Base-by-base conservation (phyloP, 2,329 filamentous ascomycete species). In the Aureobasidium leucospermi region DNA sequence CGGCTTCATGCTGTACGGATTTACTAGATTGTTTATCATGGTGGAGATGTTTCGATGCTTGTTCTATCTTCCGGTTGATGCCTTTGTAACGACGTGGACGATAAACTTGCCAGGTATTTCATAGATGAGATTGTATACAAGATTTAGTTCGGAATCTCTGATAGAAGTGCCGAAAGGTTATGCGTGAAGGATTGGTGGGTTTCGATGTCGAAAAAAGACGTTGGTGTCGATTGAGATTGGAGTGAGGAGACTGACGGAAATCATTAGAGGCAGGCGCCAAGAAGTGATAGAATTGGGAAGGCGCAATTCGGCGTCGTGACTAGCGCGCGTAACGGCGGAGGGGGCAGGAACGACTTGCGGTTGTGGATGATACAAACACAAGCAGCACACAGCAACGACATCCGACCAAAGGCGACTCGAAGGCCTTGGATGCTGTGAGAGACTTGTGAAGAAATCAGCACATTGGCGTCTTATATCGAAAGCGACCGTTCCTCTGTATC, bases 401-500 rank as follows among this genome's bases (percentile, higher is more conserved):
- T 31, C 49, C 36, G 9, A 9, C 13, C 23, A 19, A 39, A 23
- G 23, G 23, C 23, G 23, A 23, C 23, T 23, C 23, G 23, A 23
- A 23, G 3, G 23, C 23, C 23, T 23, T 23, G 19, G 36, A 53
- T 29, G 49, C 49, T 36, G 49, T 53, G 47, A 51, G n/a, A 51
- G 47, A 4, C 8, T 23, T 23, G 23, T 23, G 16, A 6, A 16
- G 9, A 32, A 15, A 62, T 46, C 60, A 51, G 56, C 62, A 56
- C 56, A 58, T 58, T 58, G 55, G 55, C 55, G n/a, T 58, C 55
- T 41, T 9, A 15, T 41, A 56, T 62, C 53, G 60, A 63, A 59
- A 48, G 60, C 55, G 60, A 62, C 55, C 62, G 62, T 48, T 60
- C 59, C 19, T 63, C 62, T 39, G 42, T 62, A 38, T 59, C 60